These are phyloP conservation scores for Cladosporium oxysporum DNA, from an alignment of 2,329 filamentous ascomycete genomes.

Conservation along the genomic window DNA sequence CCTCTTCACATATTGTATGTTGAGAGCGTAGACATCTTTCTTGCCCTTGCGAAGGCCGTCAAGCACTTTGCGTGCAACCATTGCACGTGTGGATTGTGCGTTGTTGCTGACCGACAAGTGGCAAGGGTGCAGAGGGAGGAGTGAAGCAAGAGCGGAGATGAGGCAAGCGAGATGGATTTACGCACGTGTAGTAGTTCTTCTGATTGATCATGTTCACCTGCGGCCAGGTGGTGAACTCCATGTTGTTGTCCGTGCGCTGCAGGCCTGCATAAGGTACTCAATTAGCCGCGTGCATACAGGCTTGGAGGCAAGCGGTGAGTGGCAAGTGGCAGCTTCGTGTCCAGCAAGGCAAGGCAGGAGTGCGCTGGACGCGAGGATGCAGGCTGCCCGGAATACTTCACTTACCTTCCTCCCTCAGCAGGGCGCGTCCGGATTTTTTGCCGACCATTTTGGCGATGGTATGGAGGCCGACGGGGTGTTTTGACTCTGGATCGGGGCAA, in stretches of 20 bases:
- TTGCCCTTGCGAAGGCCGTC: conserved; percentile 37
- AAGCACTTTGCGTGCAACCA: conserved; percentile 36
- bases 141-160: not conserved
- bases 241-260: conserved; percentile 96
- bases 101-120: not conserved
- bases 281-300: conserved; percentile 22
- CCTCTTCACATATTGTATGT: conserved; percentile 39
- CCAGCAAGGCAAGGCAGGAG: conserved; percentile 8
- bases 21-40: conserved; percentile 38
- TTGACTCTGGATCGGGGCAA: not conserved
- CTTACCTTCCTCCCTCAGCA: conserved; percentile 61
- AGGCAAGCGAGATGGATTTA: conserved; percentile 24
- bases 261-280: conserved; percentile 63
- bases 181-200: conserved; percentile 98
- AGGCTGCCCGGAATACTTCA: conserved; percentile 14
- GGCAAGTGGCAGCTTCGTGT: conserved; percentile 4
- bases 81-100: conserved; percentile 18
- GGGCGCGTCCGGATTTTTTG: conserved; percentile 65
- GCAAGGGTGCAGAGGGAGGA: not conserved
- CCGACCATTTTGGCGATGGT: conserved; percentile 57
- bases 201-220: conserved; percentile 94
- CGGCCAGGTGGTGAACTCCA: conserved; percentile 93
- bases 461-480: not conserved
- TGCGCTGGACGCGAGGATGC: not conserved
- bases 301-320: conserved; percentile 20